phyloP scores from a whole-genome alignment of 1,284 basidiomycete genomes.

The Cutaneotrichosporon sp. region DNA sequence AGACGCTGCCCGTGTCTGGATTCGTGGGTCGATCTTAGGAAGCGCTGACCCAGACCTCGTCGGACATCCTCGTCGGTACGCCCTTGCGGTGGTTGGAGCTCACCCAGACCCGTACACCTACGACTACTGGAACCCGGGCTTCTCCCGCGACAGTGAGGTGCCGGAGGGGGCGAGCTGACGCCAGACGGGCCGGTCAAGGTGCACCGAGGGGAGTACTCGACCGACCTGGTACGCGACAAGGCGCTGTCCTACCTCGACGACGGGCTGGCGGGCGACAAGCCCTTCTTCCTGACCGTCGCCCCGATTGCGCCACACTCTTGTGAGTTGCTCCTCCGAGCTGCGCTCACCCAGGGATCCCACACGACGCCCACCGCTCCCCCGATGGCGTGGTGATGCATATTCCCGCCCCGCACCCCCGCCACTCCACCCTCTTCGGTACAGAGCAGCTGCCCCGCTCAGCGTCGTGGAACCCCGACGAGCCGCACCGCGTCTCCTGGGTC shows the following conservation, averaged over 20 bases:
- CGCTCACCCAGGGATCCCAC: neutral
- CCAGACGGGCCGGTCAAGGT: conserved; percentile 29
- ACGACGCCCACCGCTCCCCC: neutral
- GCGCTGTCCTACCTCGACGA: conserved; percentile 31
- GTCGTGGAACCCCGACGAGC: conserved; percentile 36
- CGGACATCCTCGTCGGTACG: conserved; percentile 36
- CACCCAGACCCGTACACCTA: conserved; percentile 41
- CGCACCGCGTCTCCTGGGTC: conserved; percentile 42
- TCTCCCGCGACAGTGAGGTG: conserved; percentile 27
- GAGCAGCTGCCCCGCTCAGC: conserved; percentile 24
- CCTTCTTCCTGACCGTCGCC: conserved; percentile 38
- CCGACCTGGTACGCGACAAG: conserved; percentile 36
- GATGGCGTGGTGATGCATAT: conserved; percentile 11
- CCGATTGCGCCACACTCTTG: conserved; percentile 13
- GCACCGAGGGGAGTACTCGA: conserved; percentile 33
- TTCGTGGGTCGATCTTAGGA: conserved; percentile 5
- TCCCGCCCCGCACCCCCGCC: conserved; percentile 30
- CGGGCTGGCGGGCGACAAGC: conserved; percentile 25
- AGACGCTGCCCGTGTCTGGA: conserved; percentile 27
- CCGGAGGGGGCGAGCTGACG: neutral
- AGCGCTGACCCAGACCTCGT: conserved; percentile 24
- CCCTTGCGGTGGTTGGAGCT: neutral
- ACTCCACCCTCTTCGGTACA: conserved; percentile 32
- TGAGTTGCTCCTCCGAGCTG: neutral
- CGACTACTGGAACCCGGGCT: conserved; percentile 37